phyloP scores from a whole-genome alignment of 1,139 yeast species.

The Geotrichum klebahnii region DNA sequence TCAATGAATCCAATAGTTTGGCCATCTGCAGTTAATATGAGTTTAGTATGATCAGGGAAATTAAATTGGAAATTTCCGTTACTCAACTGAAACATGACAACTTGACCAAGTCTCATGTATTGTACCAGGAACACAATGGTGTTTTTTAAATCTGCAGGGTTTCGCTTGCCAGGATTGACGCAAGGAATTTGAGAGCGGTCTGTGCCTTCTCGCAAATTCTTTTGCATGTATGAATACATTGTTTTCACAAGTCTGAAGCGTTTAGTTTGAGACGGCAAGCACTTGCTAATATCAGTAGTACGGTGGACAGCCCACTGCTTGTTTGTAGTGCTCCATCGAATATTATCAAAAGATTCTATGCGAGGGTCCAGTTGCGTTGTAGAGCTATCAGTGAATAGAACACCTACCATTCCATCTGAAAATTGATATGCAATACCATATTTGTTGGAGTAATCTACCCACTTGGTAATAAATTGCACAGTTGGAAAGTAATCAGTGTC shows the following conservation, averaged over 20 bases:
- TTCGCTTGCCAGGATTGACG: conserved; percentile 6
- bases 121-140: conserved; percentile 25
- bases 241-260: conserved; percentile 33
- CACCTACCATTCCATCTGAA: conserved; percentile 90
- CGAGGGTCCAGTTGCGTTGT: conserved; percentile 26
- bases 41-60: conserved; percentile 89
- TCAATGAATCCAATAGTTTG: conserved; percentile 76
- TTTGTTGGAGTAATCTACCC: conserved; percentile 97
- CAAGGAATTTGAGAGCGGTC: conserved; percentile 5
- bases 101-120: conserved; percentile 20
- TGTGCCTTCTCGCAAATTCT: conserved; percentile 31
- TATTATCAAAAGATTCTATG: conserved; percentile 14
- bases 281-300: conserved; percentile 10
- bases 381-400: conserved; percentile 41
- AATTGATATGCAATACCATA: conserved; percentile 94
- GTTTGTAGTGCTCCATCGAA: conserved; percentile 11
- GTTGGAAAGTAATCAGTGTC: conserved; percentile 15
- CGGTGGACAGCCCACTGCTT: conserved; percentile 16
- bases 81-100: conserved; percentile 82
- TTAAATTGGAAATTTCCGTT: conserved; percentile 92
- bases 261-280: conserved; percentile 28
- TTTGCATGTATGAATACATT: conserved; percentile 39
- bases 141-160: conserved; percentile 1
- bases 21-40: conserved; percentile 74
- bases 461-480: conserved; percentile 66